These are phyloP conservation scores for Dictyostelium discoideum DNA, from an alignment of 78 protist genomes.

Conservation along the genomic window DNA sequence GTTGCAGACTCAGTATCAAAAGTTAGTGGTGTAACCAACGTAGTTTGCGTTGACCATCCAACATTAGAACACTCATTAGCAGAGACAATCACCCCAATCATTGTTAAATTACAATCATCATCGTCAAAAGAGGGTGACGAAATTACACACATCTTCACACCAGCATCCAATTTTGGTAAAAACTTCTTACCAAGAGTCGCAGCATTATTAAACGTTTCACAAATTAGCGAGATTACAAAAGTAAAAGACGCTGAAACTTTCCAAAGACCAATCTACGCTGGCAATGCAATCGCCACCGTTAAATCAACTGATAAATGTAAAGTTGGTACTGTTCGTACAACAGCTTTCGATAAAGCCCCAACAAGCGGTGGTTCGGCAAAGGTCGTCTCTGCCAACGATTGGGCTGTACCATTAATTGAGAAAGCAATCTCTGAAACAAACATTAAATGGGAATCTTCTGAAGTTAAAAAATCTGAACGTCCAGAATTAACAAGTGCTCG, in stretches of 20 bases:
- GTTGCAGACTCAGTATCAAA: slow-evolving; percentile 72
- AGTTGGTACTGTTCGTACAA: slow-evolving; percentile 94
- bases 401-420: slow-evolving; percentile 52
- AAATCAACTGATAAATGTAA: slow-evolving; percentile 88
- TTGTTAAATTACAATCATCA: slow-evolving; percentile 35
- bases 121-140: neutral
- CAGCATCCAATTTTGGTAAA: slow-evolving; percentile 92
- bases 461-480: slow-evolving; percentile 89
- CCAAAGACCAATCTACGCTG: slow-evolving; percentile 97
- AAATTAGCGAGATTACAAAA: slow-evolving; percentile 89
- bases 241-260: slow-evolving; percentile 90
- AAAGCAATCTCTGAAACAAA: neutral
- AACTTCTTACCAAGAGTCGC: slow-evolving; percentile 94
- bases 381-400: slow-evolving; percentile 21
- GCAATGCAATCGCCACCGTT: slow-evolving; percentile 97
- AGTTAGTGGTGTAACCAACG: slow-evolving; percentile 89
- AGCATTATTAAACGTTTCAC: slow-evolving; percentile 90
- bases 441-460: slow-evolving; percentile 70
- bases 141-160: slow-evolving; percentile 91
- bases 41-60: slow-evolving; percentile 75
- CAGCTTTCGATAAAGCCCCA: slow-evolving; percentile 95
- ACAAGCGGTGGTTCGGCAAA: slow-evolving; percentile 82
- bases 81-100: slow-evolving; percentile 87
- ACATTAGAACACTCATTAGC: slow-evolving; percentile 76
- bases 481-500: slow-evolving; percentile 96